Base-by-base conservation (phyloP, 768 basidiomycete species). In the Lentinula aciculospora region DNA sequence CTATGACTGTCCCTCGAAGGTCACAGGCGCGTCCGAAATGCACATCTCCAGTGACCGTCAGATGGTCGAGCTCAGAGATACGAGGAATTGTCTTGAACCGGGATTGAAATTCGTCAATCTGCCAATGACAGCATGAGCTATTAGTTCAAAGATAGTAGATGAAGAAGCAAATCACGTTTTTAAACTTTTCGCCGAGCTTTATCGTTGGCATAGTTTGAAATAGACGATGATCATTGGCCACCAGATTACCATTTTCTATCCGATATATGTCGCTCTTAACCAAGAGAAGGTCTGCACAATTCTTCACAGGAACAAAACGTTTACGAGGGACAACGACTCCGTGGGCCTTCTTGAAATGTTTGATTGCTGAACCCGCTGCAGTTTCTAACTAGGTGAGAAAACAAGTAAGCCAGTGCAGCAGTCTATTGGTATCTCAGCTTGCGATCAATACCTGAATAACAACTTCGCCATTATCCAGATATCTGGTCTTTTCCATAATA, bases 101-200 rank as follows among this genome's bases (percentile, higher is more conserved):
- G 72, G 92, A 90, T 76, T 94, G 89, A 80, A 96, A 95, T 69
- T 92, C 81, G 63, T 84, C 82, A 59, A 92, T 88, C 86, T 86
- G 60, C 36, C 46, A 2, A 28, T 21, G 28, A 31, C 31, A 44
- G 23, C 56, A 32, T 46, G 28, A 47, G 29, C 37, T 10, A 8
- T 10, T n/a, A 39, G 28, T n/a, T 54, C 6, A 1, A 28, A 29
- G 19, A n/a, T n/a, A 5, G 46, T 47, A 47, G 10, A 12, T 15
- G 10, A 39, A 27, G 29, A 57, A 39, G 12, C 21, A 45, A 27
- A 69, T 49, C 55, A 91, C 89, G 83, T 92, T 95, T 81, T 94
- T 97, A 84, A 98, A 97, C 70, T 91, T 89, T 70, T 94, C 92
- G 47, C 94, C 93, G 47, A 97, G 83, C 78, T 97, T 97, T 80